Evolutionary conservation across 2,329 filamentous ascomycete genomes (phyloP), one percentile per base, ranked within the genome.

Genomic region (Ambrosiella beaveri): DNA sequence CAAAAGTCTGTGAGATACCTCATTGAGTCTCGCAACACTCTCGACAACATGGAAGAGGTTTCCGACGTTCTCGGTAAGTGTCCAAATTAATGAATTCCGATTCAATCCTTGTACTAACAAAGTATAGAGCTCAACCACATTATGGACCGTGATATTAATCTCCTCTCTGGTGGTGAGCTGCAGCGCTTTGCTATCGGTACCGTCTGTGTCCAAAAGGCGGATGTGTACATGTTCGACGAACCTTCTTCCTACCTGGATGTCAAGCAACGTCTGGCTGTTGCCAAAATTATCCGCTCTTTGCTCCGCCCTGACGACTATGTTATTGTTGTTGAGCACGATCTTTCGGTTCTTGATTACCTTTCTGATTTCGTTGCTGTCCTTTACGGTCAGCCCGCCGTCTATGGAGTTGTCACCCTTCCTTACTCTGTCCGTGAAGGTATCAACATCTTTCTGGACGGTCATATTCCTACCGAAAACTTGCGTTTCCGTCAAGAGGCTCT

Each of bases 221-320:
- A 98, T 70, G 88, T 95, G 58, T 63, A 98, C 78, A 97, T 98
- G 93, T 98, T 98, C 67, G 93, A 98, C 71, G 93, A 98, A 75
- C 94, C 94, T 15, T 97, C 91, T 45, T 98, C 93, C 41, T 98
- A 96, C 72, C 81, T 98, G 60, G 94, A 98, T 85, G 93, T 98
- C 69, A 97, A 97, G 80, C 93, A 98, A 74, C 87, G 93, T 84
- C 76, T 98, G 64, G 86, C 85, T 64, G 93, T 94, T 62, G 91
- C 88, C 65, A 82, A 85, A 65, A 87, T 95, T 65, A 97, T 98
- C 66, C 89, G 93, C 64, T 90, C 88, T 63, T 82, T 98, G 54
- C 80, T 96, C 57, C 81, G 87, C 53, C 82, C 88, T 52, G 81
- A 96, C 65, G 88, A 95, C 74, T 98, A 97, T 69, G 87, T 98